Conservation (phyloP, 768 basidiomycete genomes). For the Rhodotorula kratochvilovae region DNA sequence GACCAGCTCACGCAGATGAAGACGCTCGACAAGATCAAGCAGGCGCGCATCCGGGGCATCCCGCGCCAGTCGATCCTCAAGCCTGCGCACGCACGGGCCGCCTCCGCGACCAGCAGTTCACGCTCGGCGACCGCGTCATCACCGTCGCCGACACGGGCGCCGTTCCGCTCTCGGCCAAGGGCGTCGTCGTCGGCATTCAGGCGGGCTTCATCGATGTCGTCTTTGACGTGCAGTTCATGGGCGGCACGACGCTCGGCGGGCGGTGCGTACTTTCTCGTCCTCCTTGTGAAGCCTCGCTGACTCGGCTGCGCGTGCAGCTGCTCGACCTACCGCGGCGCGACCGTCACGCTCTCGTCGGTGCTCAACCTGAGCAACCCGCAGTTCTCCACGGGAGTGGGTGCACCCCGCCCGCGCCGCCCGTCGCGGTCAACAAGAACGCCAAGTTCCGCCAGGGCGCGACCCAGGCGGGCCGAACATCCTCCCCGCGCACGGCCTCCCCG, state of each 20-base stretch:
- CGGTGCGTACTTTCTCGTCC: constrained; percentile 54
- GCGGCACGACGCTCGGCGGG: constrained; percentile 77
- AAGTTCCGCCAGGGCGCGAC: constrained; percentile 21
- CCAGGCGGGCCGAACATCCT: constrained; percentile 30
- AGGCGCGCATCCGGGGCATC: constrained; percentile 86
- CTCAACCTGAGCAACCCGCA: constrained; percentile 83
- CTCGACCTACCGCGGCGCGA: constrained; percentile 84
- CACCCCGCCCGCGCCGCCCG: background rate
- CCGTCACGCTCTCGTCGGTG: constrained; percentile 78
- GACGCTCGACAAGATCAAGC: constrained; percentile 66
- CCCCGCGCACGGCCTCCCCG: constrained; percentile 34
- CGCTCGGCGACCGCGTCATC: constrained; percentile 84
- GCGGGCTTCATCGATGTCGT: constrained; percentile 85
- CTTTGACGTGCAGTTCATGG: constrained; percentile 94
- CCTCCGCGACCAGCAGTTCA: constrained; percentile 80
- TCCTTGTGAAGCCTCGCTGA: no score
- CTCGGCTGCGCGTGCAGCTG: no score
- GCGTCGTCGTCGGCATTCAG: constrained; percentile 85
- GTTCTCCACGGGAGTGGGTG: constrained; percentile 57
- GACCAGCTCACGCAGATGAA: constrained; percentile 63
- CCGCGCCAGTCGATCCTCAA: constrained; percentile 90
- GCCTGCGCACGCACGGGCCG: constrained; percentile 81
- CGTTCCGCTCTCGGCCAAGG: constrained; percentile 84
- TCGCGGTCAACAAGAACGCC: constrained; percentile 17
- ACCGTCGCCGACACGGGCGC: constrained; percentile 94